A percentile compares a stretch with the other conserved stretches of the same genome.
These are phyloP conservation scores for Rugosomyces carneus DNA, from an alignment of 1,284 basidiomycete genomes.

Conservation along the genomic window DNA sequence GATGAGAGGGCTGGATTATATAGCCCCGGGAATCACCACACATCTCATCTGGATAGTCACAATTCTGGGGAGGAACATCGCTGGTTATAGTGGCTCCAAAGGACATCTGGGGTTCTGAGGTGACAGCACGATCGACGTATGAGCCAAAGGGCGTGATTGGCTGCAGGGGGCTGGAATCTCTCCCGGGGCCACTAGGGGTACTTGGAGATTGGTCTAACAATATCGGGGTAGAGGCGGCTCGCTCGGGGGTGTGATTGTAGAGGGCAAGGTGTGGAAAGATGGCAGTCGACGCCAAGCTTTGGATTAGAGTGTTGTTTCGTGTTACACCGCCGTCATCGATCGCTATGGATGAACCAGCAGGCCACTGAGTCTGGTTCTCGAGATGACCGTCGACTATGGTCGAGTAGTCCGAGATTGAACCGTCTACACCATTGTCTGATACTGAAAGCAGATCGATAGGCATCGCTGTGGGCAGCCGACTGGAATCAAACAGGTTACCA, in stretches of 20 bases:
- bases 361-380: slow-evolving; percentile 30
- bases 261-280: slow-evolving; percentile 20
- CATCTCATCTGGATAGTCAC: slow-evolving; percentile 20
- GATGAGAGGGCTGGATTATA: slow-evolving; percentile 23
- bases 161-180: slow-evolving; percentile 59
- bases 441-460: slow-evolving; percentile 1
- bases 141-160: slow-evolving; percentile 71
- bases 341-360: slow-evolving; percentile 22
- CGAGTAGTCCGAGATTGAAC: slow-evolving; percentile 36
- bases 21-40: slow-evolving; percentile 20
- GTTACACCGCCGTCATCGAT: slow-evolving; percentile 14
- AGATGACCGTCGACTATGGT: slow-evolving; percentile 25
- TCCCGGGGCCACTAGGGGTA: slow-evolving; percentile 40
- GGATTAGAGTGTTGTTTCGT: slow-evolving; percentile 19
- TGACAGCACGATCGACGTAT: slow-evolving; percentile 65
- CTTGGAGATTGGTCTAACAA: slow-evolving; percentile 64
- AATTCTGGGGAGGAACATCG: slow-evolving; percentile 8
- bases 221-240: slow-evolving; percentile 54
- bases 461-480: slow-evolving; percentile 13
- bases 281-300: slow-evolving; percentile 18
- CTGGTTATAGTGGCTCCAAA: slow-evolving; percentile 14
- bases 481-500: slow-evolving; percentile 28
- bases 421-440: slow-evolving; percentile 33
- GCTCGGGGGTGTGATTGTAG: slow-evolving; percentile 32
- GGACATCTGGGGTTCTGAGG: slow-evolving; percentile 27